Evolutionary conservation across 2,329 filamentous ascomycete genomes (phyloP), one percentile per base, ranked within the genome.

Genomic region (Sporothrix mexicana): DNA sequence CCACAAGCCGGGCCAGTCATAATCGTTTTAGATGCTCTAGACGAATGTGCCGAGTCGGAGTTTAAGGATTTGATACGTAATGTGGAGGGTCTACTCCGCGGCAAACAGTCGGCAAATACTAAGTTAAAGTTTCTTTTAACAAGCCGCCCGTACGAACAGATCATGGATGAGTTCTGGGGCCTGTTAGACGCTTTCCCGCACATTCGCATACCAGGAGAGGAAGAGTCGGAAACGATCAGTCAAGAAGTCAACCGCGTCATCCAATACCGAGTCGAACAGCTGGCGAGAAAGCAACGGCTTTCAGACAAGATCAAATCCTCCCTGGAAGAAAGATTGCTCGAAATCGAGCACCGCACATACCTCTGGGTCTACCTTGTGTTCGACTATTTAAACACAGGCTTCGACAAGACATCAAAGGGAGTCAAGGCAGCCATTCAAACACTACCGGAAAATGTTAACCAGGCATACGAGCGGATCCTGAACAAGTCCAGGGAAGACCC

Each of bases 1-100:
- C 72, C 76, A 0, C 41, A 75, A 17, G 75, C 80, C 2, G 80
- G 79, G 0, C 67, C 77, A 20, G 59, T 84, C 0, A 77, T 81
- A 1, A 74, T 81, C 10, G 78, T 84, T 0, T 74, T 84, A 5
- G 82, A 84, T 76, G 82, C 81, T 0, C 74, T 84, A 1, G 83
- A 85, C 70, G 81, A 74, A n/a, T 75, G 73, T n/a, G 55, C 25
- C 6, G 17, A 47, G 2, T 10, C 15, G 15, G 67, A 30, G 10
- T 72, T 64, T 7, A 43, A n/a, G 15, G 23, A 10, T 43, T 5
- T 72, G 13, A 55, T 71, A 17, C 57, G 13, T 17, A 41, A 55
- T 43, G 25, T 71, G 45, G 13, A 55, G 23, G 1, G 6, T 25
- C 10, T 6, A 43, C 45, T 36, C 30, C 3, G 5, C 20, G 17